These are phyloP conservation scores for Jamesozyma jinghongensis DNA, from an alignment of 805 yeast genomes.

Conservation along the genomic window DNA sequence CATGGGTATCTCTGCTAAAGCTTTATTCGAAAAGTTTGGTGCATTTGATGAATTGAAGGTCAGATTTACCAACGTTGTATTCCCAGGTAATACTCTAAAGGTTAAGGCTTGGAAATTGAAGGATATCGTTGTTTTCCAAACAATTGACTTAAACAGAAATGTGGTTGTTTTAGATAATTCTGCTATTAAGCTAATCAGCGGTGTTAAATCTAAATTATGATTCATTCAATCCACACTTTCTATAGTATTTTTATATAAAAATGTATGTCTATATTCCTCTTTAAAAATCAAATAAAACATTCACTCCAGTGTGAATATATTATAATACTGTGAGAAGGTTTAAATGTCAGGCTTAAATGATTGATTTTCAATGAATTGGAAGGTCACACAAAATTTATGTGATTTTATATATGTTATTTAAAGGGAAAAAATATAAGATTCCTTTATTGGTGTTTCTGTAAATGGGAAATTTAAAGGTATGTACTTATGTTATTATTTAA, in stretches of 20 bases:
- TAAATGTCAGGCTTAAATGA: too few relatives aligned
- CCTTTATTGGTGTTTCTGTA: too few relatives aligned
- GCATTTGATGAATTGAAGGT: constrained; percentile 75
- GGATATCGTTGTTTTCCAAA: constrained; percentile 65
- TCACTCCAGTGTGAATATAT: too few relatives aligned
- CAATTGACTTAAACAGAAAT: constrained; percentile 70
- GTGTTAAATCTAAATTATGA: constrained; percentile 22
- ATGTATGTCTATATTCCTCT: background rate
- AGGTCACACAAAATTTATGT: background rate
- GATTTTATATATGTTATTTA: too few relatives aligned
- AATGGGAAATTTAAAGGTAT: too few relatives aligned
- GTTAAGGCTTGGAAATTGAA: constrained; percentile 78
- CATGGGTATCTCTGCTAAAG: constrained; percentile 73
- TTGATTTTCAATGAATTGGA: background rate
- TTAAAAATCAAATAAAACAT: too few relatives aligned
- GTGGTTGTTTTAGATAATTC: constrained; percentile 78
- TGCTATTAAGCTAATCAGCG: constrained; percentile 52
- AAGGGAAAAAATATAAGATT: too few relatives aligned
- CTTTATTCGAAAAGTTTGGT: constrained; percentile 72
- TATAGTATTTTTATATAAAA: background rate
- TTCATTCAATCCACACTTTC: background rate
- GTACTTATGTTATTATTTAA: too few relatives aligned
- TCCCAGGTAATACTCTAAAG: constrained; percentile 84
- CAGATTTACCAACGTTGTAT: constrained; percentile 84
- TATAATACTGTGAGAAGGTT: too few relatives aligned